Conservation (phyloP, 1,284 basidiomycete genomes). For the Puccinia coronata region DNA sequence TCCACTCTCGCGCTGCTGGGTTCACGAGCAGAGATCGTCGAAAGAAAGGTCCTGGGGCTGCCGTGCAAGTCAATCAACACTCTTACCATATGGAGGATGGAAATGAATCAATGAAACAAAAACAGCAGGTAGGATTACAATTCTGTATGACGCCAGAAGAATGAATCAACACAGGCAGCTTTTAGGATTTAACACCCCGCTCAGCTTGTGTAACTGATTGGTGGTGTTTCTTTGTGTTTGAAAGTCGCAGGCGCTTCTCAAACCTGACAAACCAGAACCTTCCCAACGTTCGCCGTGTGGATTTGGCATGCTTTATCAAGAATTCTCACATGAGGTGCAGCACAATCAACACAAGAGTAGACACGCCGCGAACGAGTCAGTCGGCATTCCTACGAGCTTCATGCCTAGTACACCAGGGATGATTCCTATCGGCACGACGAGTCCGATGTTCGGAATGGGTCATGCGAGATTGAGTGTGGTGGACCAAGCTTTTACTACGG, state of each 20-base stretch:
- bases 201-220: too few species aligned
- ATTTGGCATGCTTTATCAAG: neutral
- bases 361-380: too few species aligned
- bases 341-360: neutral
- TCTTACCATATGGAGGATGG: neutral
- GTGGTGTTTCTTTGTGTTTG: too few species aligned
- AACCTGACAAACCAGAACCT: neutral
- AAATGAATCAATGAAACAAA: slow-evolving; percentile 9
- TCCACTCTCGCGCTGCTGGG: neutral
- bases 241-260: neutral
- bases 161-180: too few species aligned
- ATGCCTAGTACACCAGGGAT: neutral
- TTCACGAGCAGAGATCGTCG: slow-evolving; percentile 9
- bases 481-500: neutral
- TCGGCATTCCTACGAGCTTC: neutral
- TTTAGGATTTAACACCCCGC: too few species aligned
- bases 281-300: neutral
- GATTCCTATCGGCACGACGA: neutral
- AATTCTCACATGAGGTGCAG: neutral
- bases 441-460: neutral
- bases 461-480: neutral
- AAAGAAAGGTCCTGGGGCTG: slow-evolving; percentile 23
- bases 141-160: too few species aligned
- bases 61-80: neutral
- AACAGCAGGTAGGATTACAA: neutral